phyloP scores from a whole-genome alignment of 2,329 filamentous ascomycete species.

The Diaporthe citri region DNA sequence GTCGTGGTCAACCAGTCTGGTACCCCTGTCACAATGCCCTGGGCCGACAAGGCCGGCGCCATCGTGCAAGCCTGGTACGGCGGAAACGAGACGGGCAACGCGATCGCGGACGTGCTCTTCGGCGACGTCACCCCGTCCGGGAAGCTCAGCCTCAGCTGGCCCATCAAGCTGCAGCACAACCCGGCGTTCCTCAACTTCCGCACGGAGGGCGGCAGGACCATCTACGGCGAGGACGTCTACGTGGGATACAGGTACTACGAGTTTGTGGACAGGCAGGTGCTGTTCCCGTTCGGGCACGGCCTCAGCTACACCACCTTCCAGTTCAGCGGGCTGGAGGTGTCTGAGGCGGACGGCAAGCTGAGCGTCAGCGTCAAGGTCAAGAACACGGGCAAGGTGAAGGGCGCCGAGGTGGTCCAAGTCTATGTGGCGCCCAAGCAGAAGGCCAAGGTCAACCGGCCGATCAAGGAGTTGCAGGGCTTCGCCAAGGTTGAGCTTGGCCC shows the following conservation, averaged over 20 bases:
- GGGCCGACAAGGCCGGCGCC: constrained; percentile 68
- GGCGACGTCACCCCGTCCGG: constrained; percentile 79
- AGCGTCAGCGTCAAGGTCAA: constrained; percentile 65
- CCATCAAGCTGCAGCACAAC: constrained; percentile 72
- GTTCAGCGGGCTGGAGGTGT: constrained; percentile 63
- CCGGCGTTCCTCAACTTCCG: constrained; percentile 77
- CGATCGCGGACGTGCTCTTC: constrained; percentile 82
- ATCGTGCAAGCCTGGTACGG: constrained; percentile 87
- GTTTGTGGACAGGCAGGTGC: constrained; percentile 53
- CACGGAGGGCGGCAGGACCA: constrained; percentile 72
- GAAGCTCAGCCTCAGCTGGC: constrained; percentile 76
- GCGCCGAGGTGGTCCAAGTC: constrained; percentile 69
- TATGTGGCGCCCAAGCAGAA: constrained; percentile 67
- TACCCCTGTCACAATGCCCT: constrained; percentile 80
- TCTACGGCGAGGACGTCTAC: constrained; percentile 81
- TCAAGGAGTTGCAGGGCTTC: constrained; percentile 76
- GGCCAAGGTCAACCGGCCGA: constrained; percentile 66
- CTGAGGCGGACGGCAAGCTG: constrained; percentile 60
- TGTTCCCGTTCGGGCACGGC: constrained; percentile 48
- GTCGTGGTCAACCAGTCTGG: constrained; percentile 83
- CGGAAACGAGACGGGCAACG: constrained; percentile 87
- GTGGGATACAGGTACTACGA: constrained; percentile 82
- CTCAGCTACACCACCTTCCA: constrained; percentile 47
- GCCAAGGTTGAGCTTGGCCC: constrained; percentile 72
- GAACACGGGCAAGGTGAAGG: constrained; percentile 70